Percentiles rank a stretch among this genome's conserved stretches.
Evolutionary conservation across 768 basidiomycete species (phyloP).

Genomic region (Tylopilus subfusipes): DNA sequence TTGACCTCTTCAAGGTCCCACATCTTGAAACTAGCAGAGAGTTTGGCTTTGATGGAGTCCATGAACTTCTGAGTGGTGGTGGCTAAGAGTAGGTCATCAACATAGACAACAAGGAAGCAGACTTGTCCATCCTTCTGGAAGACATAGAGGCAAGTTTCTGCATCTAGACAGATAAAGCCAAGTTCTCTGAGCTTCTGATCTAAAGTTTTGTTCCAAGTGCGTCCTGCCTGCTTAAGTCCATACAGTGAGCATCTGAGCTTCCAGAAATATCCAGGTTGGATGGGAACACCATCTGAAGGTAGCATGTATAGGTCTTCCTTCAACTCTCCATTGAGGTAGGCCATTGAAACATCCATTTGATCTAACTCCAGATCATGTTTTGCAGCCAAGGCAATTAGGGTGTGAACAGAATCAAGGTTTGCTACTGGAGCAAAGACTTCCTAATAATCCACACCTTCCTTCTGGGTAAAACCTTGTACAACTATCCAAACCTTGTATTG

Average conservation of each 20-base stretch:
- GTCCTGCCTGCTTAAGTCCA: neutral
- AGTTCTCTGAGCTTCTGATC: neutral
- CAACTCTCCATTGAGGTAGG: conserved; percentile 20
- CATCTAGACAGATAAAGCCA: neutral
- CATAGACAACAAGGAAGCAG: too few species aligned
- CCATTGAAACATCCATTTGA: conserved; percentile 1
- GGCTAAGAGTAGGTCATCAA: too few species aligned
- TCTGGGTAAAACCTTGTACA: neutral
- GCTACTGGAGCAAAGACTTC: conserved; percentile 2
- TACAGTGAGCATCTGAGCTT: neutral
- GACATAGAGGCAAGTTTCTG: neutral
- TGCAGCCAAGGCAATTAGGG: neutral
- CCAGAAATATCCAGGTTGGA: neutral
- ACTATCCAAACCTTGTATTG: neutral
- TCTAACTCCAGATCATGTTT: neutral
- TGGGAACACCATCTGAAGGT: neutral
- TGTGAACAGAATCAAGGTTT: conserved; percentile 2
- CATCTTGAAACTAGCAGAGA: conserved; percentile 1
- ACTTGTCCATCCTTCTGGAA: neutral
- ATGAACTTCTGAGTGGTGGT: too few species aligned
- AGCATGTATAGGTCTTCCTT: conserved; percentile 24
- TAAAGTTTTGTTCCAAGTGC: neutral
- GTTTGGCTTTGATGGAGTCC: too few species aligned
- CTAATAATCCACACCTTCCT: conserved; percentile 1
- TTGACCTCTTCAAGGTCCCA: conserved; percentile 3